Base-by-base conservation (phyloP, 2,329 filamentous ascomycete species). In the Teratosphaeria epicoccoides region DNA sequence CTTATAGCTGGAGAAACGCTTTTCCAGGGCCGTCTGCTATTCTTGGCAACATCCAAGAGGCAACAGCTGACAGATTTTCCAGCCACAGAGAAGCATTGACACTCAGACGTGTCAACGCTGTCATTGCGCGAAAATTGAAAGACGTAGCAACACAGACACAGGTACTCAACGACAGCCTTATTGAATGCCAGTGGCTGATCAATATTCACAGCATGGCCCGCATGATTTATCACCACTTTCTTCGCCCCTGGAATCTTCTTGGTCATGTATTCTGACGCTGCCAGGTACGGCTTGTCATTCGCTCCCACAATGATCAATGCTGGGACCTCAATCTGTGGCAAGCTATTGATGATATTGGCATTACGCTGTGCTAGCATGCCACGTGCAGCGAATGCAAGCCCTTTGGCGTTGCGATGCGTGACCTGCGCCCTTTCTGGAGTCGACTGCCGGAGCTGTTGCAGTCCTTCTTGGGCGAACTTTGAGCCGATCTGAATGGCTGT, bases 181-280 rank as follows among this genome's bases (percentile, higher is more conserved):
- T 59, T 51, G 37, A 62, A 62, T 2, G 33, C 51, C 47, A 53
- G 24, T 4, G 59, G 61, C 46, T 63, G 55, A 33, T 64, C 61
- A 25, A 63, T 55, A 43, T 64, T 63, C 4, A 53, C 57, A 26
- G 61, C 62, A 55, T 63, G 62, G 12, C 61, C 62, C 23, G 61
- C 62, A 14, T 57, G 46, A 6, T 57, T 55, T 7, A 62, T 57
- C 28, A 61, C 57, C 10, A 60, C 54, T 43, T 61, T 61, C 46
- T 55, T 52, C 14, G 57, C 55, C 6, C 50, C 52, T 4, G 62
- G 60, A 12, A 63, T 63, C 52, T 58, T 62, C 60, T 59, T 61
- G 40, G 50, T 54, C 62, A 64, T 63, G 46, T 63, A 64, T 37
- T 62, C 60, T 17, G 58, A 54, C 17, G 59, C 59, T 14, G 54